Percentiles rank a stretch among this genome's conserved stretches.
phyloP scores from a whole-genome alignment of 202 grass and related monocot species.

The Setaria viridis region DNA sequence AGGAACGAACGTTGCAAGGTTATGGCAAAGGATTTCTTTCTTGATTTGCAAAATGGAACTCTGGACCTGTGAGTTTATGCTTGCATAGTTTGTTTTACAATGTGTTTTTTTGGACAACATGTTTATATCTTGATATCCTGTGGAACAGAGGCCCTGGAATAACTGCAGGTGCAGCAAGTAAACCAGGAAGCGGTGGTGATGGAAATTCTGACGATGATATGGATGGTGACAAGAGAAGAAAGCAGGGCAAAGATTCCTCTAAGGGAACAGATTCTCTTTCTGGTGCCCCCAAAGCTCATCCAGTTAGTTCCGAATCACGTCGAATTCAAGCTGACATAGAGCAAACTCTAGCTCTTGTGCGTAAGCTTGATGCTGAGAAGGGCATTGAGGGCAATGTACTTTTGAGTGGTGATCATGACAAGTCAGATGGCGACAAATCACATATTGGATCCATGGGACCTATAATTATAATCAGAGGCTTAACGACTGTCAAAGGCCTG shows the following conservation, averaged over 20 bases:
- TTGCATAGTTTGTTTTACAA: slow-evolving; percentile 22
- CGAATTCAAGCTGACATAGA: slow-evolving; percentile 90
- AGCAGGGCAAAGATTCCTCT: slow-evolving; percentile 56
- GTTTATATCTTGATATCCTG: slow-evolving; percentile 49
- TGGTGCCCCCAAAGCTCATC: slow-evolving; percentile 76
- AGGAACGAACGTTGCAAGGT: slow-evolving; percentile 78
- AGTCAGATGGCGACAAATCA: slow-evolving; percentile 76
- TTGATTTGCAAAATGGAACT: slow-evolving; percentile 92
- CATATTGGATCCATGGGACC: slow-evolving; percentile 96
- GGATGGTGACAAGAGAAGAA: slow-evolving; percentile 86
- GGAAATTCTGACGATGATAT: slow-evolving; percentile 90
- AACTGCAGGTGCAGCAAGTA: slow-evolving; percentile 51
- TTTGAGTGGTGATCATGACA: slow-evolving; percentile 65
- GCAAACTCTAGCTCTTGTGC: slow-evolving; percentile 66
- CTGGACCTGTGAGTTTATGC: slow-evolving; percentile 82
- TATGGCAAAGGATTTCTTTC: slow-evolving; percentile 78
- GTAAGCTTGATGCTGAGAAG: slow-evolving; percentile 90
- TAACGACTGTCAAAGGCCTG: slow-evolving; percentile 93
- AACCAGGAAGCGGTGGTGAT: slow-evolving; percentile 70
- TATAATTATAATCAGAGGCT: slow-evolving; percentile 92
- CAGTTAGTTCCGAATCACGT: slow-evolving; percentile 69
- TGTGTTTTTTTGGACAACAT: slow-evolving; percentile 30
- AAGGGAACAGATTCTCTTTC: slow-evolving; percentile 79
- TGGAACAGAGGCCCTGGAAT: slow-evolving; percentile 79
- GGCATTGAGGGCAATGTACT: slow-evolving; percentile 79